Conservation (phyloP, 805 yeast genomes). For the Lipomyces yamadae region DNA sequence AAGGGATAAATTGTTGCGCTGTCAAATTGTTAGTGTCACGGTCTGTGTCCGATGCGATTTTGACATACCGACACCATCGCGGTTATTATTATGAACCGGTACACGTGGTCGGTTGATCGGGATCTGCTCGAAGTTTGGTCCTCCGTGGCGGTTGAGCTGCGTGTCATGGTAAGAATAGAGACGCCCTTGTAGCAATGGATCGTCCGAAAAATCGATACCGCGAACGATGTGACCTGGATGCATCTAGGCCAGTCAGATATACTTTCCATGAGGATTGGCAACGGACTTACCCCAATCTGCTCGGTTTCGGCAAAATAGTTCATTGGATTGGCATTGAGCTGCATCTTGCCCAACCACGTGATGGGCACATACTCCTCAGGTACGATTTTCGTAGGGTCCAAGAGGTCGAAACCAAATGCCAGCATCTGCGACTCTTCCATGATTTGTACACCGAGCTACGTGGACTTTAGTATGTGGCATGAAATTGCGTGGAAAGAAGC, state of each 20-base stretch:
- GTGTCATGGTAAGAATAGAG: constrained; percentile 84
- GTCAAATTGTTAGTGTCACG: background rate
- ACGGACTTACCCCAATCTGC: constrained; percentile 60
- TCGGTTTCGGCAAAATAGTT: constrained; percentile 88
- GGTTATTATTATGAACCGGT: constrained; percentile 59
- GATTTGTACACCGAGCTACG: constrained; percentile 68
- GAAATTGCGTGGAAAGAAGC: constrained; percentile 42
- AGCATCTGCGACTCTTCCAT: constrained; percentile 85
- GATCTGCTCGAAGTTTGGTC: constrained; percentile 72
- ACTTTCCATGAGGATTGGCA: background rate
- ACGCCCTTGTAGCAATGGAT: constrained; percentile 78
- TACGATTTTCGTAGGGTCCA: constrained; percentile 91
- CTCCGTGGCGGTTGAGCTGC: constrained; percentile 76
- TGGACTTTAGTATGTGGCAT: background rate
- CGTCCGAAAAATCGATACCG: constrained; percentile 79
- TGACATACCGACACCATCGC: constrained; percentile 62
- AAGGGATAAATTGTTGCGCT: constrained; percentile 5
- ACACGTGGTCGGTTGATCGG: constrained; percentile 83
- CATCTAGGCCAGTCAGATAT: constrained; percentile 46
- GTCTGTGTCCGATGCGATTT: background rate
- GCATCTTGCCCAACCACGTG: constrained; percentile 80
- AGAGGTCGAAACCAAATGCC: constrained; percentile 76
- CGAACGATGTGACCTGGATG: constrained; percentile 87
- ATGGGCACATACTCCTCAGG: constrained; percentile 84
- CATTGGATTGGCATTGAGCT: constrained; percentile 75